Base-by-base conservation (phyloP, 2,329 filamentous ascomycete species). In the Conoideocrella luteorostrata region DNA sequence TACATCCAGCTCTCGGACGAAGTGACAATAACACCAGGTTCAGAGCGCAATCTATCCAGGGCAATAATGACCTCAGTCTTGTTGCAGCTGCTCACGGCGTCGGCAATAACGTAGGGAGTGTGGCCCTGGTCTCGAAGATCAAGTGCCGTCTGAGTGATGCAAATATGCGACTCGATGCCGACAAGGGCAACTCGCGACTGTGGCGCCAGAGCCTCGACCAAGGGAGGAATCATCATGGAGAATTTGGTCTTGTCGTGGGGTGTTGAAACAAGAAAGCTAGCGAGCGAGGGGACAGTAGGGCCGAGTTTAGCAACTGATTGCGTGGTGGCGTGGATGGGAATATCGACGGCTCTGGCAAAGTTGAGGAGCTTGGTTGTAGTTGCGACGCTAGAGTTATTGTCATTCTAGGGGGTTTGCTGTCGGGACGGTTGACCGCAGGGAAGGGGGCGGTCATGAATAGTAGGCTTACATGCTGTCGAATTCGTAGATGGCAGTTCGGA, bases 131-230 rank as follows among this genome's bases (percentile, higher is more conserved):
- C 70, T 34, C 93, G 69, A 39, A 95, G 69, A 68, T 96, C 91
- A 33, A 96, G 73, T 13, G 87, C 80, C 33, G 91, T 96, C 73
- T 97, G 91, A 48, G 88, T 90, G 23, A 97, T 82, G 71, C 91
- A 97, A 61, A 97, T 93, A 67, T 97, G 91, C 32, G 80, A 79
- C 67, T 97, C 91, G 60, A 97, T 95, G 29, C 91, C 91, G 13
- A 95, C 84, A 50, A 97, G 80, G 44, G 87, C 84, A 42, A 88
- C 76, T 55, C 83, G 76, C 18, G 77, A 67, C 1, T 59, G 59
- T 1, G 64, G 55, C 1, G 57, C 49, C 17, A 66, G 54, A 36
- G 55, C 26, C 49, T 54, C 50, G 21, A 72, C 67, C 34, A 95
- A 69, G 30, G 82, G 72, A 0, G 88, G 84, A 2, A 85, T 80